Percentiles rank a stretch among this genome's conserved stretches.
Evolutionary conservation across 192 early-diverging fungal species (phyloP).

Genomic region (Powellomyces hirtus): DNA sequence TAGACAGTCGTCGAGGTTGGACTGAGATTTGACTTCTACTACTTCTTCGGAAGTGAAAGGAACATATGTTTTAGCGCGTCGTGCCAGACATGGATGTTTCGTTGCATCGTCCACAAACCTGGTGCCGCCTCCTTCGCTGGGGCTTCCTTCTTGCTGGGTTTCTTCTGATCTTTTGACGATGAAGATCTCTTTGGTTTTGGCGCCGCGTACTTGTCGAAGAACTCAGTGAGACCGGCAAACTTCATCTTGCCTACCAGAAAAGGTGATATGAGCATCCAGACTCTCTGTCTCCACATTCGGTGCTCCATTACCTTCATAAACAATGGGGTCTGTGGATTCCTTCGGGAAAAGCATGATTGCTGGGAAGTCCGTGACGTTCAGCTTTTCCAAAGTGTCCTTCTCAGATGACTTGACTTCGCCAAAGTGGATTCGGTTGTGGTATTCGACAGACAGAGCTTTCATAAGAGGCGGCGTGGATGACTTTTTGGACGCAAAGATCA

Average conservation of each 20-base stretch:
- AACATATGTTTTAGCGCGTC: background rate
- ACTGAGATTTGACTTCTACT: constrained; percentile 45
- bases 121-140: background rate
- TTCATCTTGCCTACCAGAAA: constrained; percentile 52
- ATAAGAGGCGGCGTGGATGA: constrained; percentile 73
- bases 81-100: background rate
- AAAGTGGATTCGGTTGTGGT: constrained; percentile 65
- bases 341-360: constrained; percentile 65
- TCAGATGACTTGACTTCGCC: constrained; percentile 67
- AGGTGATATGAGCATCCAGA: background rate
- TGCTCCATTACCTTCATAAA: background rate
- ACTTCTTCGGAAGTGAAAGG: background rate
- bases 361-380: constrained; percentile 65
- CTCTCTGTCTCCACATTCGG: too few species aligned
- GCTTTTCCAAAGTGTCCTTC: constrained; percentile 46
- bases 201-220: constrained; percentile 56
- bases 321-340: constrained; percentile 3
- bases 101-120: background rate
- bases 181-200: constrained; percentile 1
- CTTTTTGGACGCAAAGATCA: constrained; percentile 78
- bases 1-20: constrained; percentile 52
- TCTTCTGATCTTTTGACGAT: constrained; percentile 27
- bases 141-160: constrained; percentile 5
- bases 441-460: constrained; percentile 81
- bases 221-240: constrained; percentile 56